Base-by-base conservation (phyloP, 179 eudicot genomes). In the Sideroxylon spinosum region DNA sequence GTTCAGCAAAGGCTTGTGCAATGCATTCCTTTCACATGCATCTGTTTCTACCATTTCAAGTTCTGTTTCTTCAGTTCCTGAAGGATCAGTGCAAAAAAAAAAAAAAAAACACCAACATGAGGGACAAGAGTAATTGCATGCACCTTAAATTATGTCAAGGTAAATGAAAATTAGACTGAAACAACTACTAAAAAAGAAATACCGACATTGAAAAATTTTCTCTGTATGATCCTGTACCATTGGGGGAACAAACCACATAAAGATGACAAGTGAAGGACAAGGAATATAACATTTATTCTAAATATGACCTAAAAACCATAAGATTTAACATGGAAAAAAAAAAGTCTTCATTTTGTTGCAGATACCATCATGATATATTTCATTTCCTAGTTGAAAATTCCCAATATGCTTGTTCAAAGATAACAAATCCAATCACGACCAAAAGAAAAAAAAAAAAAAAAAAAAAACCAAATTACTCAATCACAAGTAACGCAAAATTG, bases 11-110 rank as follows among this genome's bases (percentile, higher is more conserved):
- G 44, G 44, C 44, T 37, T 78, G 71, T 86, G 83, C 28, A 60
- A 67, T 13, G 64, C 52, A 37, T 62, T 76, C 69, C 73, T 86
- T 81, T 90, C 92, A 8, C 73, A 17, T 52, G 57, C 78, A 28
- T 83, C 89, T 22, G 79, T 66, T 73, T 85, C 97, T 55, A 89
- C 89, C 65, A 89, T 89, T 60, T 84, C 97, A 26, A 77, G 52
- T 76, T 91, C 95, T 68, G 63, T 76, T 75, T 93, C 95, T 52
- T 60, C 64, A 6, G 83, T 74, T 79, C 81, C 90, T 65, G 10
- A 5, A n/a, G 25, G 25, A 74, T 73, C 57, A 63, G 72, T 56
- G 73, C 68, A 71, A 86, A 85, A 26, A 92, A 91, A 86, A 85
- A 26, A 57, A 20, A 62, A 22, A 59, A 25, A 20, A 5, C 2